Percentiles rank a stretch among this genome's conserved stretches.
These are phyloP conservation scores for Luvunga scandens DNA, from an alignment of 345 rosid species.

Conservation along the genomic window DNA sequence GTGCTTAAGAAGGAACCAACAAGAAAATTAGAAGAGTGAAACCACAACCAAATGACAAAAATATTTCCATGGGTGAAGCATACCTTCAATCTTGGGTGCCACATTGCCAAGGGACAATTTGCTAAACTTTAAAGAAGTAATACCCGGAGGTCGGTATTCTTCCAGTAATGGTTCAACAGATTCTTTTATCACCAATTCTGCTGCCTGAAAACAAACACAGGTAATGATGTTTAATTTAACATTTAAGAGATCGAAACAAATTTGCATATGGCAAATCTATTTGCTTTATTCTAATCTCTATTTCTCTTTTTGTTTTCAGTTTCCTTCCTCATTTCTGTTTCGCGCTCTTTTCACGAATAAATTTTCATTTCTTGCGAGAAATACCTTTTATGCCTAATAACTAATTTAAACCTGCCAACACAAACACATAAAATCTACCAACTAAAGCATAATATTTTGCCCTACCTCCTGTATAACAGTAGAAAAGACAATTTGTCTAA, in stretches of 20 bases:
- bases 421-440: not conserved
- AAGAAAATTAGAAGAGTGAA: not conserved
- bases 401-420: not conserved
- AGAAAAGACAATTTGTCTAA: not conserved
- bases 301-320: not conserved
- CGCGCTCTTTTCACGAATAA: not conserved
- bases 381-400: not conserved
- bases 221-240: constrained; percentile 20
- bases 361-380: not conserved
- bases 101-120: constrained; percentile 91
- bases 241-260: not conserved
- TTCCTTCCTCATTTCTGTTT: not conserved
- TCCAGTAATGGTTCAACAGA: constrained; percentile 97
- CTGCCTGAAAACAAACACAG: constrained; percentile 63
- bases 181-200: constrained; percentile 80
- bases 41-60: not conserved
- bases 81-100: constrained; percentile 99
- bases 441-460: not conserved
- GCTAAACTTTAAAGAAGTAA: constrained; percentile 84
- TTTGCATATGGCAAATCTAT: not conserved
- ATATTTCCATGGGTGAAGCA: not conserved
- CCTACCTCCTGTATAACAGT: not conserved
- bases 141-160: constrained; percentile 95
- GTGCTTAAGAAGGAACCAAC: not conserved
- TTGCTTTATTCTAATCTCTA: not conserved